Base-by-base conservation (phyloP, 202 grass and related monocot species). In the Hordeum pubiflorum region DNA sequence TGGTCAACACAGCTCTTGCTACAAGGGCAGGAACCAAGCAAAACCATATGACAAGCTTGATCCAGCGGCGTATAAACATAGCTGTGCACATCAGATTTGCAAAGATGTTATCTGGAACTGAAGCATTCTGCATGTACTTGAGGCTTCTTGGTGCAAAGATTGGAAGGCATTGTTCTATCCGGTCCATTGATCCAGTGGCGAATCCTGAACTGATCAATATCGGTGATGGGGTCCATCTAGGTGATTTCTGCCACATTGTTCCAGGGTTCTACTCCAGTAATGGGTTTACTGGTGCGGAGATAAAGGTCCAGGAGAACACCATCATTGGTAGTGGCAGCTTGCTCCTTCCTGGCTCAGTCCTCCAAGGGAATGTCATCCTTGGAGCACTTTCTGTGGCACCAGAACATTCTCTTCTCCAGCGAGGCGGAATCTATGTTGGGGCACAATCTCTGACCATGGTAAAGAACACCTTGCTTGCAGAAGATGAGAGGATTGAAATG, bases 261-360 rank as follows among this genome's bases (percentile, higher is more conserved):
- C 83, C 84, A 3, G 87, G 79, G 22, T 86, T 88, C 79, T 93
- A 88, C 74, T 86, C 85, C 18, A 69, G 60, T 9, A 55, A 83
- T 32, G 85, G 85, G 9, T 88, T 90, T 65, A 69, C 69, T n/a
- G 21, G 56, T 75, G 87, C 74, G 2, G 69, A 65, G 62, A 83
- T 93, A 72, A 78, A 86, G 71, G 54, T 93, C 62, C 79, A 81
- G 50, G 86, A 88, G 31, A 93, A 90, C 69, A 81, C 71, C 12
- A 86, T 93, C n/a, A 76, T 90, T 75, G 91, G 91, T 44, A 93
- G 91, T 57, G 82, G 86, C 22, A 90, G 91, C 72, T 74, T 93
- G 58, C 40, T 93, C 44, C 88, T 93, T 44, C 76, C 85, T 50
- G 85, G 91, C 61, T 88, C 79, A 10, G 52, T 86, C 22, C 86